Percentiles rank a stretch among this genome's conserved stretches.
These are phyloP conservation scores for Hypholoma fasciculare DNA, from an alignment of 768 basidiomycete genomes.

Conservation along the genomic window DNA sequence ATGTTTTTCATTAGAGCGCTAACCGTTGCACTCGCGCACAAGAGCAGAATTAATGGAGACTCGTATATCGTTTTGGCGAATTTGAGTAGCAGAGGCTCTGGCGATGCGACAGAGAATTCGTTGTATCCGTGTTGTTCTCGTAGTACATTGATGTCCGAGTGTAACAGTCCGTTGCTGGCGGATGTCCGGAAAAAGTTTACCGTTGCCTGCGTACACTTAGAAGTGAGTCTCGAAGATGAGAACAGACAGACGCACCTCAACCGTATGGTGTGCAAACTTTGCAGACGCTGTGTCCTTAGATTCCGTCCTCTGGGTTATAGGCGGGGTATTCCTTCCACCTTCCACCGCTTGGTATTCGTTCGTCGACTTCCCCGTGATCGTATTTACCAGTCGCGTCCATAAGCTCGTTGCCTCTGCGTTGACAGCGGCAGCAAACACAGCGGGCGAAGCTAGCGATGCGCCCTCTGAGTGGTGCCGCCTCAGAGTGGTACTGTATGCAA, in stretches of 20 bases:
- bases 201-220: constrained; percentile 56
- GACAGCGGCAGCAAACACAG: constrained; percentile 45
- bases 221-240: constrained; percentile 2
- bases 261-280: constrained; percentile 63
- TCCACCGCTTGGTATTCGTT: constrained; percentile 35
- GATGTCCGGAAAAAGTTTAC: constrained; percentile 71
- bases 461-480: constrained; percentile 62
- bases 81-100: constrained; percentile 82
- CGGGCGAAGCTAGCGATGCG: constrained; percentile 43
- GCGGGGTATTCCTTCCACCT: constrained; percentile 35
- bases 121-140: constrained; percentile 82
- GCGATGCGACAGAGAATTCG: constrained; percentile 85
- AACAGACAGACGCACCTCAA: constrained; percentile 49
- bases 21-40: constrained; percentile 87
- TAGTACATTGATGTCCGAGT: constrained; percentile 60
- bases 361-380: constrained; percentile 38
- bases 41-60: constrained; percentile 85
- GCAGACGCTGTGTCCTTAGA: constrained; percentile 61
- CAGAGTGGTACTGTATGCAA: constrained; percentile 82
- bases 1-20: constrained; percentile 94
- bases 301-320: constrained; percentile 28
- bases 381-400: constrained; percentile 46
- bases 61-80: constrained; percentile 96
- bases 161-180: constrained; percentile 57
- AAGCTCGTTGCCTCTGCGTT: constrained; percentile 50